Conservation (phyloP, 1,284 basidiomycete genomes). For the Cystobasidium sp. region DNA sequence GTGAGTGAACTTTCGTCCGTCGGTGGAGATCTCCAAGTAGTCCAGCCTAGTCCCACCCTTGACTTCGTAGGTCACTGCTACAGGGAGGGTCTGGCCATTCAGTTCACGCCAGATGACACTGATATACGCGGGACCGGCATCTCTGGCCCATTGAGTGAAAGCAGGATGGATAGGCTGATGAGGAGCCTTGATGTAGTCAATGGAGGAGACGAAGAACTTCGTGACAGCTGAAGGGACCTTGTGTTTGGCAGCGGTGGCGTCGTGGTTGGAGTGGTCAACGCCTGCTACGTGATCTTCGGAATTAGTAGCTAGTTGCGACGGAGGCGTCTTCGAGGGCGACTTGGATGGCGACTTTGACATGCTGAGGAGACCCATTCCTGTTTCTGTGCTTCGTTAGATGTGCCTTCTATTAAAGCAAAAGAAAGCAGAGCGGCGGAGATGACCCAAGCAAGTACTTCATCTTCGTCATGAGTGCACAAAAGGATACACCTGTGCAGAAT, state of each 20-base stretch:
- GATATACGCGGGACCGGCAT: slow-evolving; percentile 15
- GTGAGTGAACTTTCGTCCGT: neutral
- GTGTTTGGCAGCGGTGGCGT: slow-evolving; percentile 5
- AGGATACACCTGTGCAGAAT: too few relatives aligned
- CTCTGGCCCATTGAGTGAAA: slow-evolving; percentile 17
- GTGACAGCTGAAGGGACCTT: neutral
- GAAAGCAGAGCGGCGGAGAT: too few relatives aligned
- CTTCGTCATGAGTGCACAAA: too few relatives aligned
- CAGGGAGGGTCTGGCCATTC: neutral
- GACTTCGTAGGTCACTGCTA: slow-evolving; percentile 15
- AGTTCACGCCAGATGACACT: slow-evolving; percentile 10
- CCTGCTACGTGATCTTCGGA: neutral
- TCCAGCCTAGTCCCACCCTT: neutral
- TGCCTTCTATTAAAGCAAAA: too few relatives aligned
- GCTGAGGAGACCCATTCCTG: too few relatives aligned
- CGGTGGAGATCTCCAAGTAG: neutral
- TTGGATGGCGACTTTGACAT: too few relatives aligned
- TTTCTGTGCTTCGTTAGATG: too few relatives aligned
- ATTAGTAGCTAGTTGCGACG: too few relatives aligned
- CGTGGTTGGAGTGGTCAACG: neutral
- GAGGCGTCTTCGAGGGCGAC: too few relatives aligned
- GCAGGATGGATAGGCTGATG: slow-evolving; percentile 7
- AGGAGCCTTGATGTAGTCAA: slow-evolving; percentile 18
- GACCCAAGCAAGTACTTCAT: too few relatives aligned
- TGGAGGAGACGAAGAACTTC: slow-evolving; percentile 8